These are phyloP conservation scores for Penicillium cinerascens DNA, from an alignment of 495 filamentous ascomycete species.

Conservation along the genomic window DNA sequence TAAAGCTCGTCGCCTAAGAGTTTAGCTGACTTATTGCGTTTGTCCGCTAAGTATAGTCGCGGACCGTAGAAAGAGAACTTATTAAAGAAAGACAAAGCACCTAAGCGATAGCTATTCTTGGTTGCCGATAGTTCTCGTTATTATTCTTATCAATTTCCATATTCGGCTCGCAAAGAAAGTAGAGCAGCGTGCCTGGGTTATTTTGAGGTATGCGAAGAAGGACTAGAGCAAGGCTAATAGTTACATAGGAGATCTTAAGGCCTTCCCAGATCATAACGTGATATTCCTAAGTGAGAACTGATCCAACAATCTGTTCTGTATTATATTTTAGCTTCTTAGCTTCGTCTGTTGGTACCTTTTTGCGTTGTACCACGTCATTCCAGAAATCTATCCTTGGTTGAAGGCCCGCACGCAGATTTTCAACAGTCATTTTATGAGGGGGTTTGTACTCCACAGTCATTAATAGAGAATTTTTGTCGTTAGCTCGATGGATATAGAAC, in stretches of 20 bases:
- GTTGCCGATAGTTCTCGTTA: no score
- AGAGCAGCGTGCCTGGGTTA: no score
- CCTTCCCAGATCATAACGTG: slow-evolving; percentile 18
- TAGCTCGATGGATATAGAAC: slow-evolving; percentile 24
- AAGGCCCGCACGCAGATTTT: slow-evolving; percentile 28
- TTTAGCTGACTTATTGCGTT: no score
- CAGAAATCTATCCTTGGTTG: slow-evolving; percentile 21
- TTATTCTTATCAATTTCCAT: no score
- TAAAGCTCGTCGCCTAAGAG: no score
- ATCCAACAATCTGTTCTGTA: slow-evolving; percentile 10
- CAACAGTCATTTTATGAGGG: slow-evolving; percentile 33
- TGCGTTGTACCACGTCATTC: slow-evolving; percentile 16
- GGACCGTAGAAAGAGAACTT: no score
- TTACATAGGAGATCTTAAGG: slow-evolving; percentile 15
- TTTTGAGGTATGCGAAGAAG: no score
- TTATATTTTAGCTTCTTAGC: slow-evolving; percentile 23
- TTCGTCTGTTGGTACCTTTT: slow-evolving; percentile 12
- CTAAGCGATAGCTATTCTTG: no score
- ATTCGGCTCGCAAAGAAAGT: no score
- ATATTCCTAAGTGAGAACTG: slow-evolving; percentile 10
- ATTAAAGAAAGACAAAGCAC: no score
- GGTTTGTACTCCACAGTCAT: slow-evolving; percentile 36
- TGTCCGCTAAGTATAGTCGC: no score
- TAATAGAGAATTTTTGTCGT: slow-evolving; percentile 21
- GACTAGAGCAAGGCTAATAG: slow-evolving; percentile 9